phyloP scores from a whole-genome alignment of 2,329 filamentous ascomycete genomes.

The Purpureocillium lavendulum region DNA sequence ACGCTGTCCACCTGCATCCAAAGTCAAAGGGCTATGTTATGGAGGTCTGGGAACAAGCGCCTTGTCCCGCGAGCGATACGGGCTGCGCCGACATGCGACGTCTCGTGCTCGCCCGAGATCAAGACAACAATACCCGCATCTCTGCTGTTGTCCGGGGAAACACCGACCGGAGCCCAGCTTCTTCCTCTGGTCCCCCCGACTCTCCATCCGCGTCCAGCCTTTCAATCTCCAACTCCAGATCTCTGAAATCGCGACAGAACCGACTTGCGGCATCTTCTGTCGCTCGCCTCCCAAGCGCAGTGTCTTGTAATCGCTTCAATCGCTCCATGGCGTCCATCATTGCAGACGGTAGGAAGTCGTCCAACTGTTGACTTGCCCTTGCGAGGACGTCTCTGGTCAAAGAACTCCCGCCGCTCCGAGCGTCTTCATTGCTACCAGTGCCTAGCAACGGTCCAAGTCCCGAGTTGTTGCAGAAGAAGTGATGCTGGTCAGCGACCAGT shows the following conservation, averaged over 20 bases:
- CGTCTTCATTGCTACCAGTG: constrained; percentile 33
- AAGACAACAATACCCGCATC: constrained; percentile 48
- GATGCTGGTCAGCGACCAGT: constrained; percentile 60
- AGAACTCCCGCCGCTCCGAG: constrained; percentile 21
- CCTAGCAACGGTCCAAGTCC: constrained; percentile 59
- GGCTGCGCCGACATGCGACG: too few species aligned
- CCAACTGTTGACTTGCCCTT: constrained; percentile 65
- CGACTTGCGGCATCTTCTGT: constrained; percentile 74
- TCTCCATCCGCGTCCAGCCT: constrained; percentile 25
- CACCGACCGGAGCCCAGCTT: constrained; percentile 21
- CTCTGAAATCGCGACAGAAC: constrained; percentile 80
- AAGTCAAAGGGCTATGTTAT: too few species aligned
- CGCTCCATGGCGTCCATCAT: constrained; percentile 87
- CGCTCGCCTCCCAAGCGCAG: constrained; percentile 62
- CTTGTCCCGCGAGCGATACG: too few species aligned
- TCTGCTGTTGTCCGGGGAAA: constrained; percentile 54
- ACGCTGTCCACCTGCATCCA: too few species aligned
- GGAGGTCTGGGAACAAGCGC: too few species aligned
- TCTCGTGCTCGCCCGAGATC: too few species aligned
- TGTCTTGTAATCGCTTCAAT: constrained; percentile 64
- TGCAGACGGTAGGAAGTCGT: constrained; percentile 87
- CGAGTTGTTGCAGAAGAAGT: constrained; percentile 66
- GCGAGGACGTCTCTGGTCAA: constrained; percentile 47
- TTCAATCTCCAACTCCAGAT: constrained; percentile 41
- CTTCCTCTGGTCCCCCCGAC: constrained; percentile 11